phyloP scores from a whole-genome alignment of 257 asterid genomes.

The Solanum lycopersicoides region DNA sequence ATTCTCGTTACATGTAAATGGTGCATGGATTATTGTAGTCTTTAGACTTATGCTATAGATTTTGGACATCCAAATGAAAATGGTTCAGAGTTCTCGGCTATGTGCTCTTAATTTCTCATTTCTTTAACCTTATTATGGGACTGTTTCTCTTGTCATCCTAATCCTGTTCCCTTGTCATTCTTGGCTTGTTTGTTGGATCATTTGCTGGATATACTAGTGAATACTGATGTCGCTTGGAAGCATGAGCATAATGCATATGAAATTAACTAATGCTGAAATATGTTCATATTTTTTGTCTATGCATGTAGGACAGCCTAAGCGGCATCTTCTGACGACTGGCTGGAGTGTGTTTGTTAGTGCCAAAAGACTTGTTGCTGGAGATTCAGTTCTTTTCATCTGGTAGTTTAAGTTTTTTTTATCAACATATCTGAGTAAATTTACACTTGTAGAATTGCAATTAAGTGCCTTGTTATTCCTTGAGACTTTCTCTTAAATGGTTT shows the following conservation, averaged over 20 bases:
- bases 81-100: background rate
- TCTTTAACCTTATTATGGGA: background rate
- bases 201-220: background rate
- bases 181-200: background rate
- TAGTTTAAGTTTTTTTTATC: constrained; percentile 6
- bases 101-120: background rate
- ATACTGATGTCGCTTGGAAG: background rate
- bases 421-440: background rate
- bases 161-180: background rate
- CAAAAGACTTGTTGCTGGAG: constrained; percentile 49
- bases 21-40: background rate
- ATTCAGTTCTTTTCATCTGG: constrained; percentile 53
- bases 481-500: background rate
- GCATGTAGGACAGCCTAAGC: constrained; percentile 46
- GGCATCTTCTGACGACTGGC: constrained; percentile 53
- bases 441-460: background rate
- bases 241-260: background rate
- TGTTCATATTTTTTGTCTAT: background rate
- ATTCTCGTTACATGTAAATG: background rate
- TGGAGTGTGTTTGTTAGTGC: constrained; percentile 60
- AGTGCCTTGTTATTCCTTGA: background rate
- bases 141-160: background rate
- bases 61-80: background rate
- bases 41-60: background rate
- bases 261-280: background rate